Conservation (phyloP, 805 yeast species). For the Ogataea salicorniae region DNA sequence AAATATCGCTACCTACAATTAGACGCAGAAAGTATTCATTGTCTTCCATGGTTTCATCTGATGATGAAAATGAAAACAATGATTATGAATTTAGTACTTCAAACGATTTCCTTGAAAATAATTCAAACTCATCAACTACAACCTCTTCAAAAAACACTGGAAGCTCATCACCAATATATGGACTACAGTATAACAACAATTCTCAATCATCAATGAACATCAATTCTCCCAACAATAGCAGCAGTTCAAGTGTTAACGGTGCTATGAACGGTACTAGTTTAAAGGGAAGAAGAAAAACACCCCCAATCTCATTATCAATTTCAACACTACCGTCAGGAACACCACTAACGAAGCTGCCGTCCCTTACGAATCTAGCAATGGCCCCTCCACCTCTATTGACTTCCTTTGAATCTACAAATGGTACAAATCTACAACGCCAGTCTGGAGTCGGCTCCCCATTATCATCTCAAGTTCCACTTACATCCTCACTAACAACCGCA, state of each 20-base stretch:
- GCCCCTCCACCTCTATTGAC: no score
- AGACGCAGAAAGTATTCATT: slow-evolving; percentile 15
- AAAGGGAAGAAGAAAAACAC: slow-evolving; percentile 1
- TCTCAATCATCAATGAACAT: not conserved
- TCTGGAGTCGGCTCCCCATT: no score
- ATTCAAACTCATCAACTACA: slow-evolving; percentile 11
- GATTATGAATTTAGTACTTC: slow-evolving; percentile 4
- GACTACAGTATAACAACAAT: not conserved
- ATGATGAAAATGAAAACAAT: not conserved
- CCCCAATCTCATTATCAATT: not conserved
- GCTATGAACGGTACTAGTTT: not conserved
- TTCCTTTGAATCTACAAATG: no score
- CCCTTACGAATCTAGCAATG: not conserved
- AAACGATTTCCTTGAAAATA: slow-evolving; percentile 7
- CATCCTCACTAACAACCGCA: no score
- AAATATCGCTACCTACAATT: slow-evolving; percentile 13
- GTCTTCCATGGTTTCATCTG: slow-evolving; percentile 12
- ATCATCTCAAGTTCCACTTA: no score
- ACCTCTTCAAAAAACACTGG: slow-evolving; percentile 14
- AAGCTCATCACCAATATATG: slow-evolving; percentile 17
- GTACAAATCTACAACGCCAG: no score
- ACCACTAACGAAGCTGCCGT: not conserved
- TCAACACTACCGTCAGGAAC: not conserved
- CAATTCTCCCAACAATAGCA: not conserved
- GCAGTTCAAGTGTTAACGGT: not conserved